Base-by-base conservation (phyloP, 345 rosid genomes). In the Salix dunnii region DNA sequence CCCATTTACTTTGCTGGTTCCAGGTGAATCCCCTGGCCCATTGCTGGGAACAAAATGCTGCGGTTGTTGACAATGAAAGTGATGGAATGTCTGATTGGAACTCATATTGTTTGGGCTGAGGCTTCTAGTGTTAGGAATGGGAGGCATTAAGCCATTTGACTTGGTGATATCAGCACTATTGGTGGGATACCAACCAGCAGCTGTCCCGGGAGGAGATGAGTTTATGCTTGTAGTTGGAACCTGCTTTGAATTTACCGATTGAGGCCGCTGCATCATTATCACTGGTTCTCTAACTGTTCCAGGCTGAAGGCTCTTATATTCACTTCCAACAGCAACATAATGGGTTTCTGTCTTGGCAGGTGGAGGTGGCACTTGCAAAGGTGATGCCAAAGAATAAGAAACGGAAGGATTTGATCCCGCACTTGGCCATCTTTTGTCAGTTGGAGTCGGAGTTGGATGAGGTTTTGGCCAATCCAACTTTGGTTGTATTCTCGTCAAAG, bases 401-500 rank as follows among this genome's bases (percentile, higher is more conserved):
- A 80, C 83, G 27, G 89, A 77, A 21, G 88, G 77, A 79, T 80
- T 81, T 6, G 90, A 74, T 74, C 86, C 92, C 20, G 86, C 77
- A 75, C 49, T 76, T 35, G 85, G 65, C 90, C 97, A 88, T 75
- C 87, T 87, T 78, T 87, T 94, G 51, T 90, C 96, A 13, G 81
- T 70, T 67, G 84, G 77, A 16, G 78, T 81, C 9, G 82, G 80
- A 78, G 82, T 73, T 55, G 85, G 92, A 80, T 83, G 93, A 43
- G 88, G 87, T 86, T 88, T 93, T 73, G 86, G 74, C 93, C 91
- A 88, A 21, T 91, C 97, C 79, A 87, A 27, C 85, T 86, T 90
- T 1, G 82, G 84, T 21, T 87, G 89, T 46, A 80, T 73, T 88
- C 83, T 88, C 83, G 87, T 91, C 86, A 88, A 72, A 33, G 88